A percentile compares a stretch with the other conserved stretches of the same genome.
Conservation (phyloP, 495 filamentous ascomycete species). For the Hypoxylon lienhwacheense region DNA sequence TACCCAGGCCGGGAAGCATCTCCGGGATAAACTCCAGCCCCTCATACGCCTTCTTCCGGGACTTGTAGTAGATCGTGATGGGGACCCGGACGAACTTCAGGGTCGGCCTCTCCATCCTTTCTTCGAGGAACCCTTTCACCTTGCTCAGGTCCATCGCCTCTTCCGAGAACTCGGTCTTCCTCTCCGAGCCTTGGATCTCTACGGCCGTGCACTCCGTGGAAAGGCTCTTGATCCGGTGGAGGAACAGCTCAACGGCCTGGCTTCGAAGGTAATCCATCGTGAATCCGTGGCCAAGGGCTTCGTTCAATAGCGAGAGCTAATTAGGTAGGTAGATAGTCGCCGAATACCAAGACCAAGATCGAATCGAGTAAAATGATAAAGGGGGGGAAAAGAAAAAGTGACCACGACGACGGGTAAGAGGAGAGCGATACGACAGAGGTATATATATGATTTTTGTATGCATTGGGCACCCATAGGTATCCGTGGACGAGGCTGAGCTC, state of each 20-base stretch:
- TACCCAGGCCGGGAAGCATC: neutral
- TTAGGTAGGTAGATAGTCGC: too few species aligned
- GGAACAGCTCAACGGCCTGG: neutral
- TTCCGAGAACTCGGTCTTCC: neutral
- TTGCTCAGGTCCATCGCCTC: neutral
- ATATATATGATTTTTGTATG: too few species aligned
- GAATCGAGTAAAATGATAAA: too few species aligned
- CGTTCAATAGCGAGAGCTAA: too few species aligned
- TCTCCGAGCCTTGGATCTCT: constrained; percentile 2
- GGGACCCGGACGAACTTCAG: constrained; percentile 5
- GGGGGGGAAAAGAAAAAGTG: too few species aligned
- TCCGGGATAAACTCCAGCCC: constrained; percentile 4
- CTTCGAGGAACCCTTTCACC: neutral
- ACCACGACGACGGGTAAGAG: too few species aligned
- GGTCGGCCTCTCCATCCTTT: neutral
- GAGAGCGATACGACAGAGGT: too few species aligned
- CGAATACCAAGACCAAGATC: too few species aligned
- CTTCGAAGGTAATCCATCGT: constrained; percentile 7
- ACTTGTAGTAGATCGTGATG: neutral
- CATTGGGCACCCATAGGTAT: too few species aligned
- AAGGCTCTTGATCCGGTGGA: neutral
- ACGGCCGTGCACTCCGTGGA: neutral
- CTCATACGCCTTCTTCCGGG: neutral
- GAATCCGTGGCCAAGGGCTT: too few species aligned
- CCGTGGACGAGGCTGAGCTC: too few species aligned